Conservation (phyloP, 1,284 basidiomycete genomes). For the Spongispora temasekensis region DNA sequence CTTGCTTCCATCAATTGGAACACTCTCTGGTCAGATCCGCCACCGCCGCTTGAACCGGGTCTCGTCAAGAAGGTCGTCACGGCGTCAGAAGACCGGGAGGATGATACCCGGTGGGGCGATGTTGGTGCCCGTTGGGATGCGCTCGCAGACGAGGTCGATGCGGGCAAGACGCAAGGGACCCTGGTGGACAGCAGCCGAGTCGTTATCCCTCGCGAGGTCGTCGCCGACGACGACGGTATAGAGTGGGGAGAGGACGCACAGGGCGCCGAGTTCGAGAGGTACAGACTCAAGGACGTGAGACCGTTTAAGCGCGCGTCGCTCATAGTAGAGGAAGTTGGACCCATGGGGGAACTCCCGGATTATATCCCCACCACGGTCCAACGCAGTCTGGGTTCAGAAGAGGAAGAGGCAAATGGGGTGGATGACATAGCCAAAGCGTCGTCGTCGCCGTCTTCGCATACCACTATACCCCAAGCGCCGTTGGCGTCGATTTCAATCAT, state of each 20-base stretch:
- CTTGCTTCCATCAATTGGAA: conserved; percentile 72
- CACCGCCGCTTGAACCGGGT: conserved; percentile 59
- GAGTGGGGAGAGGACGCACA: conserved; percentile 54
- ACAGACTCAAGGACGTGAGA: conserved; percentile 14
- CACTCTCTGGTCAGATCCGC: conserved; percentile 70
- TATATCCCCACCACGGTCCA: conserved; percentile 20
- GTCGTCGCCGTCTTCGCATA: not conserved
- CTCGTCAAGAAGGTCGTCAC: conserved; percentile 47
- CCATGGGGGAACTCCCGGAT: conserved; percentile 38
- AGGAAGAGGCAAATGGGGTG: not conserved
- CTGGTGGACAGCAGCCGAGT: not conserved
- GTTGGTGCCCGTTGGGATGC: conserved; percentile 59
- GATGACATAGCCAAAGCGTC: conserved; percentile 15
- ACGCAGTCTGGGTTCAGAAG: not conserved
- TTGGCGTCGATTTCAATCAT: conserved; percentile 18
- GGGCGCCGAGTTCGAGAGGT: conserved; percentile 36
- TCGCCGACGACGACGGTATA: conserved; percentile 35
- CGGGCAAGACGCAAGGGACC: conserved; percentile 11
- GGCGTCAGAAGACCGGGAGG: conserved; percentile 42
- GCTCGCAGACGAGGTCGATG: conserved; percentile 18
- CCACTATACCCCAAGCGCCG: conserved; percentile 8
- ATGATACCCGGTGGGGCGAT: conserved; percentile 48
- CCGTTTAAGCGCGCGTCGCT: conserved; percentile 21
- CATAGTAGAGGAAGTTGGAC: conserved; percentile 36
- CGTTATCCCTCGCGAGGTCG: conserved; percentile 20